Conservation (phyloP, 176 grass and related monocot species). For the Alopecurus myosuroides region DNA sequence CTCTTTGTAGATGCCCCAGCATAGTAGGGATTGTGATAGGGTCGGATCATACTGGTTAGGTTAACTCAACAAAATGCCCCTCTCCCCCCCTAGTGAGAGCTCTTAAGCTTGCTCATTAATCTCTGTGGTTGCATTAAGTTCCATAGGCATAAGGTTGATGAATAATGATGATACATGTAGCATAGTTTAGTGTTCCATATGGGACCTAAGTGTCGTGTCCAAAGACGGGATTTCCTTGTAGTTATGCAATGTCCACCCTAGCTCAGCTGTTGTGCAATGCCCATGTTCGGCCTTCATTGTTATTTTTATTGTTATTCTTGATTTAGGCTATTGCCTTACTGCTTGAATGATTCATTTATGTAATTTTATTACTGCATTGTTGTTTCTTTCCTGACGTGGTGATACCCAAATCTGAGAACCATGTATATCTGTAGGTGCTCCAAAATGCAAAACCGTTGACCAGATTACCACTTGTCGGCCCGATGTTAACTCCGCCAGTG, state of each 20-base stretch:
- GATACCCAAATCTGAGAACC: background rate
- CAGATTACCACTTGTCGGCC: constrained; percentile 67
- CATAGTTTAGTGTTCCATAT: too few relatives aligned
- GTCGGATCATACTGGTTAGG: background rate
- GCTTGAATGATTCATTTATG: background rate
- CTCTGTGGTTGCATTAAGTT: background rate
- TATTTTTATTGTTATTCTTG: background rate
- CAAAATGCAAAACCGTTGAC: constrained; percentile 60
- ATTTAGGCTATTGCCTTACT: background rate
- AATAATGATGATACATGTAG: too few relatives aligned
- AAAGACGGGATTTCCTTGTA: background rate
- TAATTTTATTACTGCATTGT: background rate
- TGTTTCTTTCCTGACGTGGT: background rate
- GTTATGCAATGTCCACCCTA: background rate
- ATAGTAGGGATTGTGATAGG: background rate
- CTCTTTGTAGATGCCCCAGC: background rate
- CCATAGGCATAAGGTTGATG: too few relatives aligned
- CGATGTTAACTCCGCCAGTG: constrained; percentile 74
- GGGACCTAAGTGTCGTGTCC: too few relatives aligned
- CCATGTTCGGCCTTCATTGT: background rate
- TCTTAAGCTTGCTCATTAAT: background rate
- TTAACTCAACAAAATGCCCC: background rate
- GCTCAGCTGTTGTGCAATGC: background rate
- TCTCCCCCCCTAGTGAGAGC: background rate
- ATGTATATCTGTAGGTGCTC: constrained; percentile 47